Conservation (phyloP, 176 grass and related monocot species). For the Paspalum notatum region DNA sequence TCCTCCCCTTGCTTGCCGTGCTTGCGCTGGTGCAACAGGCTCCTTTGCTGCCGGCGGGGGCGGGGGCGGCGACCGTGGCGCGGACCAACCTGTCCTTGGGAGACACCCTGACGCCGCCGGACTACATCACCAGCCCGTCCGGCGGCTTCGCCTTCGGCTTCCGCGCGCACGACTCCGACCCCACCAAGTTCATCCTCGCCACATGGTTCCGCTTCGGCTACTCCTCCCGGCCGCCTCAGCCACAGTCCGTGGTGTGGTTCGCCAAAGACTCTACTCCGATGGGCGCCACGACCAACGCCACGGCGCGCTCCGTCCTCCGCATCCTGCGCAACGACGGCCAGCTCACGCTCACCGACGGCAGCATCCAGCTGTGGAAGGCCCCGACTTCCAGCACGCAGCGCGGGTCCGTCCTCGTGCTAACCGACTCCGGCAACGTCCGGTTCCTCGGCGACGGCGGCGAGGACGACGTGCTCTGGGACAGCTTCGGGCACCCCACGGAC, state of each 20-base stretch:
- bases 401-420: no score
- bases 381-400: no score
- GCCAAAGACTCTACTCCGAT: neutral
- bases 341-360: no score
- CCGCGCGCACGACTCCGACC: slow-evolving; percentile 15
- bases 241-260: slow-evolving; percentile 41
- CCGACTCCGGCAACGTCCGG: no score
- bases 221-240: neutral
- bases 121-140: slow-evolving; percentile 40
- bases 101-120: neutral
- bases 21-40: neutral
- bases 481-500: slow-evolving; percentile 35
- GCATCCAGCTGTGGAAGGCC: no score
- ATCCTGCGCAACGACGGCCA: no score
- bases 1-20: neutral
- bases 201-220: slow-evolving; percentile 19
- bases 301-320: no score
- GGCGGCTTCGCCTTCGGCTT: slow-evolving; percentile 33
- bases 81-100: slow-evolving; percentile 4
- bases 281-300: no score
- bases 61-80: neutral
- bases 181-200: slow-evolving; percentile 34
- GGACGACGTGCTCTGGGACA: slow-evolving; percentile 43
- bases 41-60: no score
- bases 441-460: neutral